Conservation (phyloP, 148 eudicot species). For the Rhododendron mucronatum region DNA sequence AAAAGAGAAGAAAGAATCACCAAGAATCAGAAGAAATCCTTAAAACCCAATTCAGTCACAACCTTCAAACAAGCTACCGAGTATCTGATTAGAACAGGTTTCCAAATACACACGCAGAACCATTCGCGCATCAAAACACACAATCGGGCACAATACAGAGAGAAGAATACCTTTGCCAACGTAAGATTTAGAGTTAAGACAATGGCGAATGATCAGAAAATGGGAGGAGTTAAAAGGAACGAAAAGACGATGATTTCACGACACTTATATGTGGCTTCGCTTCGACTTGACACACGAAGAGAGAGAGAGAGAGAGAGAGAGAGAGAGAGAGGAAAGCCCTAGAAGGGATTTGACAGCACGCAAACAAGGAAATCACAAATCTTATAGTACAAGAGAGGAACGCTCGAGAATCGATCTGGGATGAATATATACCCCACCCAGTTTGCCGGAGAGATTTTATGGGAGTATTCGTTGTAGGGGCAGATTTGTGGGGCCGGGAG, state of each 20-base stretch:
- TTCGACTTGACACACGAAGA: constrained; percentile 6
- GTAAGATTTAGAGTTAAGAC: neutral
- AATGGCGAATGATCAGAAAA: neutral
- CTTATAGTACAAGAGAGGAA: neutral
- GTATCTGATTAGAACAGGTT: neutral
- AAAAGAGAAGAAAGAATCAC: neutral
- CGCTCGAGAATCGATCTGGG: neutral
- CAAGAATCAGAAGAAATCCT: neutral
- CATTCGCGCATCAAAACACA: neutral
- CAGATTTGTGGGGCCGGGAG: neutral
- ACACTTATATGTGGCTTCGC: constrained; percentile 9
- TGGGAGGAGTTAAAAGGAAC: neutral
- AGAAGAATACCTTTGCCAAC: neutral
- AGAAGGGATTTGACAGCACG: neutral
- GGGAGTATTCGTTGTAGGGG: neutral
- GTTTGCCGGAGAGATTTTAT: neutral
- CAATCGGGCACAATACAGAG: neutral
- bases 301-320: neutral
- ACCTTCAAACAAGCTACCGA: neutral
- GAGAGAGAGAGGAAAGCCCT: neutral
- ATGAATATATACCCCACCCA: neutral
- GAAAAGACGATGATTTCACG: neutral
- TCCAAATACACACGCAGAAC: neutral
- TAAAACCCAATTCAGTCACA: neutral
- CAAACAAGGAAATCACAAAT: neutral